Percentiles rank a stretch among this genome's conserved stretches.
Evolutionary conservation across 768 basidiomycete species (phyloP).

Genomic region (Hemileccinum impolitum): DNA sequence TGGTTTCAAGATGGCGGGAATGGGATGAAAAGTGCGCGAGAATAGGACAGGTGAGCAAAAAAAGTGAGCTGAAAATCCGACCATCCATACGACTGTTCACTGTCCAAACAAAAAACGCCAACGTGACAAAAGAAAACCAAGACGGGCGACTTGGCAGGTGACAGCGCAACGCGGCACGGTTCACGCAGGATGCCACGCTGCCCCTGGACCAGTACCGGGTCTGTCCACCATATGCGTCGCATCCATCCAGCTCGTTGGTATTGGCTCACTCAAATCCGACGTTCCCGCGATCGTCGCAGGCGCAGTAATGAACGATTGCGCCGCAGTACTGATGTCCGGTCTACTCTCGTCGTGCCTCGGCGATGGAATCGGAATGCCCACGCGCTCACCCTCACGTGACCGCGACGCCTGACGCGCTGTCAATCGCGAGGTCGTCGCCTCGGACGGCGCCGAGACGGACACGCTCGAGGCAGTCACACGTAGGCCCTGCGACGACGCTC

Average conservation of each 20-base stretch:
- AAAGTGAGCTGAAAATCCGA: slow-evolving; percentile 3
- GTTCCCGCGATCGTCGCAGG: slow-evolving; percentile 55
- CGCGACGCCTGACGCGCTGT: slow-evolving; percentile 17
- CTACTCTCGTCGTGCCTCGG: slow-evolving; percentile 36
- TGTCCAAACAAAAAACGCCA: neutral
- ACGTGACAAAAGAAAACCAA: too few relatives aligned
- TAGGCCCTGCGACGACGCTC: slow-evolving; percentile 16
- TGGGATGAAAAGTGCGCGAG: too few relatives aligned
- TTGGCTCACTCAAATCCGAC: slow-evolving; percentile 50
- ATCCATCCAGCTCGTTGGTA: slow-evolving; percentile 48
- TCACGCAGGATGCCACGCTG: slow-evolving; percentile 40
- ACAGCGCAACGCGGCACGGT: too few relatives aligned
- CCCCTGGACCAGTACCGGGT: slow-evolving; percentile 17
- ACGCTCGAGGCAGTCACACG: slow-evolving; percentile 16
- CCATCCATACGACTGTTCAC: slow-evolving; percentile 4
- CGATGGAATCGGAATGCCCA: slow-evolving; percentile 28
- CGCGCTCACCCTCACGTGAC: slow-evolving; percentile 14
- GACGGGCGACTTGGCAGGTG: too few relatives aligned
- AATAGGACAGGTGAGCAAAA: too few relatives aligned
- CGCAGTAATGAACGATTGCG: slow-evolving; percentile 65
- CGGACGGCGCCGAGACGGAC: slow-evolving; percentile 26
- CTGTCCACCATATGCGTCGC: slow-evolving; percentile 42
- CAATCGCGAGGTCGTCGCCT: slow-evolving; percentile 22
- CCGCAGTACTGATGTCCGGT: slow-evolving; percentile 66
- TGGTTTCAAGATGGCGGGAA: too few relatives aligned